Conservation (phyloP, 768 basidiomycete species). For the Phanerodontia chrysosporium region DNA sequence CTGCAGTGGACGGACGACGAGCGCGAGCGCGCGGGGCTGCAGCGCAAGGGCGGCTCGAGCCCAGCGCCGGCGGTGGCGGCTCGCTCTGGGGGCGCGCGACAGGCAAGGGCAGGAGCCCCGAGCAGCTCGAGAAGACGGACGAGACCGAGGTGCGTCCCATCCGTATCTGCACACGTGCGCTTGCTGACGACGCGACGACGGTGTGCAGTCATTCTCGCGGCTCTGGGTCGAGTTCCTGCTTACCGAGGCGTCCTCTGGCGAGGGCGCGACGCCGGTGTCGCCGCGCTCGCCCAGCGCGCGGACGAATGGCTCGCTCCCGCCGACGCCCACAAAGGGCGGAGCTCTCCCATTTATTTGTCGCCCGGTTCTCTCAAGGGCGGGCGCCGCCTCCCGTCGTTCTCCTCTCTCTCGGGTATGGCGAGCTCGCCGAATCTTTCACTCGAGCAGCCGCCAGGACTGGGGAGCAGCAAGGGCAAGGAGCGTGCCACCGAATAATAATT, state of each 20-base stretch:
- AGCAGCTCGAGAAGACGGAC: constrained; percentile 67
- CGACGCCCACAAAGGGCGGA: constrained; percentile 20
- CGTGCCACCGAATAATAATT: not conserved
- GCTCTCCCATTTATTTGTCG: constrained; percentile 19
- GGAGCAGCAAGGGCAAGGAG: constrained; percentile 47
- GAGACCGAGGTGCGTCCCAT: constrained; percentile 66
- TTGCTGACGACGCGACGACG: not conserved
- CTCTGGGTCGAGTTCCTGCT: constrained; percentile 98
- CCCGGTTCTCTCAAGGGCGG: constrained; percentile 28
- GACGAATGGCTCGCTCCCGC: constrained; percentile 36
- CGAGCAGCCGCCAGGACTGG: constrained; percentile 30
- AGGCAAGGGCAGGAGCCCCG: constrained; percentile 37
- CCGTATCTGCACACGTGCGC: not conserved
- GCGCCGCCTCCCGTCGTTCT: constrained; percentile 37
- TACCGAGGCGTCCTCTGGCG: constrained; percentile 72
- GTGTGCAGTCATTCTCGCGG: constrained; percentile 84
- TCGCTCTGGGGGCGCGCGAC: constrained; percentile 27
- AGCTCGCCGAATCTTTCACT: constrained; percentile 38
- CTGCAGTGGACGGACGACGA: constrained; percentile 92
- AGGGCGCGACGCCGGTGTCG: constrained; percentile 18
- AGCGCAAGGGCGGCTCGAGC: constrained; percentile 38
- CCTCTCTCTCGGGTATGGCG: constrained; percentile 28
- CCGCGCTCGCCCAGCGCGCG: constrained; percentile 23
- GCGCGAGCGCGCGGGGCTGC: constrained; percentile 86
- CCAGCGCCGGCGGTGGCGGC: constrained; percentile 13